Evolutionary conservation across 805 yeast genomes (phyloP), one percentile per base, ranked within the genome.

Genomic region (Wickerhamomyces bisporus): DNA sequence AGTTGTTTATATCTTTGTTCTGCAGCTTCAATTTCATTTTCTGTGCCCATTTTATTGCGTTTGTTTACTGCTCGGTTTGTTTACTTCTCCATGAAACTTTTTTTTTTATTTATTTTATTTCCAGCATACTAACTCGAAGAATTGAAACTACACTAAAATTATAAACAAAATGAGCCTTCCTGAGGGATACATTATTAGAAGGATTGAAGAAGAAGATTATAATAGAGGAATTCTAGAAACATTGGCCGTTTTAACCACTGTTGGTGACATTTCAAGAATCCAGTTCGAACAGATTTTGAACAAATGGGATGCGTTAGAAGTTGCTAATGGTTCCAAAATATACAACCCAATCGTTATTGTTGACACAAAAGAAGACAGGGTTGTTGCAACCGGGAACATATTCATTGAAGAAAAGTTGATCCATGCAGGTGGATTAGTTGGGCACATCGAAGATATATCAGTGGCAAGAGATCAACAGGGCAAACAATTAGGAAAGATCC

Each of bases 401-500:
- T 52, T 93, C 10, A 66, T 93, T 7, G 98, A 91, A 59, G 72
- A 71, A 35, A 91, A 91, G 60, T 63, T 82, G 45, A 87, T 93
- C 45, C 98, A 91, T 61, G 75, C 66, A 28, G 79, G 93, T 58
- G 94, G 95, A 0, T 61, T 71, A 36, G 94, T 86, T 5, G 98
- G 98, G 2, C 98, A 91, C 63, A 83, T 91, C 45, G 98, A 91
- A 55, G 98, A 91, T 58, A 91, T 91, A 43, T 82, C 97, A 1
- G 95, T 91, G 4, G 70, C 78, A 15, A 56, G 59, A 23, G 63
- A 70, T 15, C 85, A 85, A 56, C 97, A 89, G 55, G 98, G 98
- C 6, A 79, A 81, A 55, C 77, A 77, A 49, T 65, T 91, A 33
- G 98, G 98, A 0, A 66, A 70, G 48, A 62, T 70, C 14, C 58